Evolutionary conservation across 2,329 filamentous ascomycete genomes (phyloP).

Genomic region (Rhinocladiella mackenziei): DNA sequence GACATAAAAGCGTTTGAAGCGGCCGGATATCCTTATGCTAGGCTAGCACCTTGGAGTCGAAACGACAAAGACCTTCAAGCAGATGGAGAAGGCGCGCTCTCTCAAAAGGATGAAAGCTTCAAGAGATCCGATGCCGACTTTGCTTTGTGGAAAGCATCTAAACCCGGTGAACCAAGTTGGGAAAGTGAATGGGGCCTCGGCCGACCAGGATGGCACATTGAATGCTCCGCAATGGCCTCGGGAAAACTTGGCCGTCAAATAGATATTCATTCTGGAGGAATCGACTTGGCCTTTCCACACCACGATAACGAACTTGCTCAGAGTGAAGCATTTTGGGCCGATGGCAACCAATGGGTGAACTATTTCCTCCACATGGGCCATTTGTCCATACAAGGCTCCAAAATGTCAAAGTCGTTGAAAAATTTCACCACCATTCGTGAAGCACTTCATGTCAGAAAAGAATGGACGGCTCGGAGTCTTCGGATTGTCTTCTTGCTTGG

Average conservation of each 20-base stretch:
- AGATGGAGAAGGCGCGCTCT: conserved; percentile 82
- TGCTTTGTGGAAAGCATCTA: conserved; percentile 88
- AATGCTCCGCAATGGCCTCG: conserved; percentile 93
- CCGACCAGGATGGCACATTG: conserved; percentile 92
- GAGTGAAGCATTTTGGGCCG: conserved; percentile 75
- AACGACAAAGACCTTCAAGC: conserved; percentile 79
- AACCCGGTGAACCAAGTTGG: conserved; percentile 89
- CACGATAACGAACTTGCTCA: conserved; percentile 92
- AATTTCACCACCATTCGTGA: conserved; percentile 93
- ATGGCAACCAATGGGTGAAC: conserved; percentile 70
- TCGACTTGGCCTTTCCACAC: conserved; percentile 87
- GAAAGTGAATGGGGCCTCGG: conserved; percentile 81
- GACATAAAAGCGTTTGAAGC: conserved; percentile 84
- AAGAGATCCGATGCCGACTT: conserved; percentile 83
- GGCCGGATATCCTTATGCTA: conserved; percentile 77
- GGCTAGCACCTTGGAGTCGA: conserved; percentile 77
- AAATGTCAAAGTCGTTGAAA: conserved; percentile 95
- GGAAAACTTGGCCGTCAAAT: conserved; percentile 79
- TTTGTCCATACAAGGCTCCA: conserved; percentile 79
- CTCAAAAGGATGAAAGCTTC: conserved; percentile 50
- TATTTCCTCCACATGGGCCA: conserved; percentile 97
- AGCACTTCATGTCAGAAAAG: conserved; percentile 59
- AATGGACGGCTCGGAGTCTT: conserved; percentile 74
- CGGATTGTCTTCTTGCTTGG: conserved; percentile 84
- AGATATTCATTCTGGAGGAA: conserved; percentile 89